phyloP scores from a whole-genome alignment of 2,329 filamentous ascomycete genomes.

The Paecilomyces sp. region DNA sequence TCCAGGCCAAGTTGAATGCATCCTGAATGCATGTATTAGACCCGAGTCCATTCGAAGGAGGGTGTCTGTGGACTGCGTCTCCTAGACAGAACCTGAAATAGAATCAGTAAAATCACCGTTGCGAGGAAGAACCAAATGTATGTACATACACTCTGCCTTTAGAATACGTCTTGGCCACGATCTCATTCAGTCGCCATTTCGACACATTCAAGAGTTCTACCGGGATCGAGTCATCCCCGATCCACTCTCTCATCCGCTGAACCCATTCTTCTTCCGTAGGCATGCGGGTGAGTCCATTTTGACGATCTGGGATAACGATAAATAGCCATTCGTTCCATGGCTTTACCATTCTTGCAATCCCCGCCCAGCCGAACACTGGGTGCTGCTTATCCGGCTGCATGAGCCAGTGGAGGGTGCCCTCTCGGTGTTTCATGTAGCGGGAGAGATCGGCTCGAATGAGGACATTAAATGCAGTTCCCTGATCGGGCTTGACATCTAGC shows the following conservation, averaged over 20 bases:
- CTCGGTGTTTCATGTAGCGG: constrained; percentile 26
- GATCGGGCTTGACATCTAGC: constrained; percentile 37
- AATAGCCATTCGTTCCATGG: constrained; percentile 59
- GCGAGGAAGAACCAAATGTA: not conserved
- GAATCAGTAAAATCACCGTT: constrained; percentile 1
- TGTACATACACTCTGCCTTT: constrained; percentile 39
- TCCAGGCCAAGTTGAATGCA: constrained; percentile 52
- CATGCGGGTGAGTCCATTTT: constrained; percentile 24
- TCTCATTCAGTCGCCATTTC: constrained; percentile 57
- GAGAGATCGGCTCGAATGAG: constrained; percentile 45
- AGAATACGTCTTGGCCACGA: constrained; percentile 51
- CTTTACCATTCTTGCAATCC: constrained; percentile 53
- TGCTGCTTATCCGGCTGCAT: constrained; percentile 48
- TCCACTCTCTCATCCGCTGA: constrained; percentile 40
- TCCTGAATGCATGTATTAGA: constrained; percentile 55
- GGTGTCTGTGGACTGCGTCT: constrained; percentile 53
- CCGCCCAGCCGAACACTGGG: constrained; percentile 45
- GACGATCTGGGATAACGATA: constrained; percentile 42
- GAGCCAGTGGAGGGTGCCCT: constrained; percentile 56
- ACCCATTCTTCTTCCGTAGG: constrained; percentile 43
- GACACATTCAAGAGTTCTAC: constrained; percentile 48
- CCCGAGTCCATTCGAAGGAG: constrained; percentile 51
- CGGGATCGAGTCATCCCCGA: constrained; percentile 48
- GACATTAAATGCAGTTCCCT: constrained; percentile 45
- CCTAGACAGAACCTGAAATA: constrained; percentile 46